phyloP scores from a whole-genome alignment of 768 basidiomycete genomes.

The Podaxis sp. region DNA sequence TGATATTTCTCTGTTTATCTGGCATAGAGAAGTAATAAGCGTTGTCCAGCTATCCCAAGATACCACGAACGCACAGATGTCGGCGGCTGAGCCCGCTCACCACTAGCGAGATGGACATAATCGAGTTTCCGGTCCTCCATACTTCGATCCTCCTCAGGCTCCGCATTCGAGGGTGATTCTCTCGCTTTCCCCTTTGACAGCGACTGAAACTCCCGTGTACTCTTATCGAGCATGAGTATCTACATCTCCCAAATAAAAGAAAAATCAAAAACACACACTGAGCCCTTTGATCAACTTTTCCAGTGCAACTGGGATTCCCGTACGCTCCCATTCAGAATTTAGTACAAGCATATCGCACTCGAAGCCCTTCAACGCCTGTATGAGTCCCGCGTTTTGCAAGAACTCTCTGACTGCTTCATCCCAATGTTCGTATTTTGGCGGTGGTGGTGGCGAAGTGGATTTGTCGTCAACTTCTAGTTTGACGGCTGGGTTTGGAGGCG shows the following conservation, averaged over 20 bases:
- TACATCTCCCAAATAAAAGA: not conserved
- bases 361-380: constrained; percentile 60
- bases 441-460: constrained; percentile 16
- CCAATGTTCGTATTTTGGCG: constrained; percentile 55
- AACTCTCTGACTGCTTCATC: constrained; percentile 57
- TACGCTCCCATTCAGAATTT: constrained; percentile 63
- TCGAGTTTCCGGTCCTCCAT: constrained; percentile 72
- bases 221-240: constrained; percentile 22
- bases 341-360: constrained; percentile 73
- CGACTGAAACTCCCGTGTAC: constrained; percentile 23
- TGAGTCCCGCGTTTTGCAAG: constrained; percentile 51
- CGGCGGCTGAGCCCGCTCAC: constrained; percentile 49
- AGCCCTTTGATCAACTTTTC: constrained; percentile 45
- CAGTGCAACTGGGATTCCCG: constrained; percentile 56
- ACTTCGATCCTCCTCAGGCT: constrained; percentile 19
- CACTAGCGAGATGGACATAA: constrained; percentile 53
- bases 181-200: constrained; percentile 9
- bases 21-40: not conserved
- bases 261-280: constrained; percentile 1
- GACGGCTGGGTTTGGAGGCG: no score
- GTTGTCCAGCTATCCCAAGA: not conserved
- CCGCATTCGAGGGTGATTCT: constrained; percentile 4
- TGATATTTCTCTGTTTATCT: constrained; percentile 75
- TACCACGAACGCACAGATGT: constrained; percentile 48
- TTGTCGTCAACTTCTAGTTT: no score